These are phyloP conservation scores for Phytophthora aleatoria DNA, from an alignment of 352 stramenopile genomes.

Conservation along the genomic window DNA sequence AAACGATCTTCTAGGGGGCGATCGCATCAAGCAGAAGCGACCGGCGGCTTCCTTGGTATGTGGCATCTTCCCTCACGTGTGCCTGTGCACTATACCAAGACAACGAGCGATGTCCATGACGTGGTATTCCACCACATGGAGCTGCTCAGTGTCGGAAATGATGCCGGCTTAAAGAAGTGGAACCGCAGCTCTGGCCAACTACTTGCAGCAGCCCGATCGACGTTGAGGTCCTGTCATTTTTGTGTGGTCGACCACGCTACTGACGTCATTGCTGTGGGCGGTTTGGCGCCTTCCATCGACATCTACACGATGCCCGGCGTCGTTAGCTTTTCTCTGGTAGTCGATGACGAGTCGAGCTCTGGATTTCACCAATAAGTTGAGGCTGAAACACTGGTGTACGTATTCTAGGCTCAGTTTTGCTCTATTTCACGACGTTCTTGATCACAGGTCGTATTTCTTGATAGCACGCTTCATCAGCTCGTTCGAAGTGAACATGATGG, in stretches of 20 bases:
- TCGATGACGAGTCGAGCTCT: constrained; percentile 39
- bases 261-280: constrained; percentile 72
- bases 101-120: constrained; percentile 66
- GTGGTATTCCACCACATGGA: constrained; percentile 76
- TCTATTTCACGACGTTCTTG: constrained; percentile 26
- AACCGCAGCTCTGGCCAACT: constrained; percentile 72
- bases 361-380: constrained; percentile 14
- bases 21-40: constrained; percentile 13
- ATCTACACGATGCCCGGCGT: constrained; percentile 84
- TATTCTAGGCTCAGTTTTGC: constrained; percentile 24
- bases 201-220: constrained; percentile 58
- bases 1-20: constrained; percentile 30
- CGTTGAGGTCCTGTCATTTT: constrained; percentile 65
- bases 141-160: constrained; percentile 74
- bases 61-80: constrained; percentile 81
- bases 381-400: constrained; percentile 6
- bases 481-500: constrained; percentile 86
- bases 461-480: constrained; percentile 63
- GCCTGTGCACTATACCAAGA: constrained; percentile 67
- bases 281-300: constrained; percentile 60
- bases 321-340: constrained; percentile 79
- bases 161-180: constrained; percentile 71
- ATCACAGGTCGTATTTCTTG: constrained; percentile 33
- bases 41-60: constrained; percentile 67
- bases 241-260: constrained; percentile 66